Percentiles rank a stretch among this genome's conserved stretches.
phyloP scores from a whole-genome alignment of 2,329 filamentous ascomycete genomes.

The Aspergillus spinulosporus region DNA sequence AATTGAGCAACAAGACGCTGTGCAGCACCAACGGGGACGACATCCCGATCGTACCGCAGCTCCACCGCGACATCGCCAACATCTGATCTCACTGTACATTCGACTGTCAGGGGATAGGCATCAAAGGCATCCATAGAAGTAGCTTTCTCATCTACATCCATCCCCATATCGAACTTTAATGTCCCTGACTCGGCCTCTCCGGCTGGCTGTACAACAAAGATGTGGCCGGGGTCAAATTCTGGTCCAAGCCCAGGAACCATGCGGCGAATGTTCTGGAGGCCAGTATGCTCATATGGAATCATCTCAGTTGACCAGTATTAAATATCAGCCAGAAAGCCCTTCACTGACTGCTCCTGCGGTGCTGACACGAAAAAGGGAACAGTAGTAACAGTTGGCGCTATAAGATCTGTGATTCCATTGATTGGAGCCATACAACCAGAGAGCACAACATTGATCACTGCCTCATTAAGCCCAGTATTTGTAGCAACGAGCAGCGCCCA shows the following conservation, averaged over 20 bases:
- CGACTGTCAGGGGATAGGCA: no score
- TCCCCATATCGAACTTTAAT: no score
- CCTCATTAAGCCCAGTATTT: conserved; percentile 6
- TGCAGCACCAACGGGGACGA: no score
- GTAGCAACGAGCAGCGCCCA: conserved; percentile 7
- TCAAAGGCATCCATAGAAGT: no score
- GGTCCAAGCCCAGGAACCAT: conserved; percentile 6
- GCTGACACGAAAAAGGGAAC: conserved; percentile 7
- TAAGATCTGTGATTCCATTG: conserved; percentile 2
- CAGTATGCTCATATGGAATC: conserved; percentile 13
- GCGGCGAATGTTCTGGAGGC: conserved; percentile 5
- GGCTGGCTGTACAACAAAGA: no score
- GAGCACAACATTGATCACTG: conserved; percentile 8
- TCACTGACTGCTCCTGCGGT: background rate
- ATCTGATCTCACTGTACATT: no score
- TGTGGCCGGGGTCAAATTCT: background rate
- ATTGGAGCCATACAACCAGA: conserved; percentile 14
- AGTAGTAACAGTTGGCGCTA: conserved; percentile 16
- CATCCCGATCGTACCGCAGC: no score
- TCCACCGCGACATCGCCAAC: no score
- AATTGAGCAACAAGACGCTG: no score
- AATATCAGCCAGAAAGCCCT: background rate
- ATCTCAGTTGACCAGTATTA: background rate
- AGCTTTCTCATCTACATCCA: no score
- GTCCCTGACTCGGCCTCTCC: no score